These are phyloP conservation scores for Mycena filopes DNA, from an alignment of 768 basidiomycete species.

Conservation along the genomic window DNA sequence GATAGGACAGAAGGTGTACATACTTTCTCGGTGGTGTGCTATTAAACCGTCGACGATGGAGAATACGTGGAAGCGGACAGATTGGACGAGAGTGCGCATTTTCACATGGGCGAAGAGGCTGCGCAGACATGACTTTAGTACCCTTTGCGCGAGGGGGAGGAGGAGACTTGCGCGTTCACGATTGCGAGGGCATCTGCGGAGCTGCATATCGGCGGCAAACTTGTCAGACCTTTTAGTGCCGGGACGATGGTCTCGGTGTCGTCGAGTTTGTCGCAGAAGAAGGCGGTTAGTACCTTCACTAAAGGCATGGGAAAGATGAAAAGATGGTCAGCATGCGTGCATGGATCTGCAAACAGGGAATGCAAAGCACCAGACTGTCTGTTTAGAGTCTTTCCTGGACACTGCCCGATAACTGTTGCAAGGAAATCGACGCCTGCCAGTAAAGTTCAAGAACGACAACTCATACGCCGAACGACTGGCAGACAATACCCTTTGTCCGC, in stretches of 20 bases:
- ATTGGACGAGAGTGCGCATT: conserved; percentile 86
- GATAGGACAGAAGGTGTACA: conserved; percentile 28
- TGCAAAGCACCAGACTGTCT: conserved; percentile 78
- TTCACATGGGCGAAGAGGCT: conserved; percentile 84
- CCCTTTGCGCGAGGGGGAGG: background rate
- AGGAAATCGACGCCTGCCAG: conserved; percentile 84
- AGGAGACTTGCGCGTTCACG: conserved; percentile 61
- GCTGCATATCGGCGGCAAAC: conserved; percentile 73
- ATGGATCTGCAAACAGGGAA: background rate
- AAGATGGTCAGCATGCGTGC: conserved; percentile 17
- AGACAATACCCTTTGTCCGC: conserved; percentile 77
- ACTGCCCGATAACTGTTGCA: conserved; percentile 71
- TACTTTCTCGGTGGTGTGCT: conserved; percentile 75
- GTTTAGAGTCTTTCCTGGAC: conserved; percentile 73
- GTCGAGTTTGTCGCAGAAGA: conserved; percentile 88
- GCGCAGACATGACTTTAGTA: conserved; percentile 16
- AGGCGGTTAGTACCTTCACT: conserved; percentile 87
- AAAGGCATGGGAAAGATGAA: too few species aligned
- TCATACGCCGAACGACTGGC: conserved; percentile 4
- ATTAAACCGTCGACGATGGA: conserved; percentile 83
- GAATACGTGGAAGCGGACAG: conserved; percentile 84
- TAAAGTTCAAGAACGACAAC: conserved; percentile 26
- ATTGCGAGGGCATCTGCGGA: conserved; percentile 72
- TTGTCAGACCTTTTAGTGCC: conserved; percentile 78
- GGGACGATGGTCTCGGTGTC: conserved; percentile 88